These are phyloP conservation scores for Cudoniella acicularis DNA, from an alignment of 495 filamentous ascomycete genomes.

Conservation along the genomic window DNA sequence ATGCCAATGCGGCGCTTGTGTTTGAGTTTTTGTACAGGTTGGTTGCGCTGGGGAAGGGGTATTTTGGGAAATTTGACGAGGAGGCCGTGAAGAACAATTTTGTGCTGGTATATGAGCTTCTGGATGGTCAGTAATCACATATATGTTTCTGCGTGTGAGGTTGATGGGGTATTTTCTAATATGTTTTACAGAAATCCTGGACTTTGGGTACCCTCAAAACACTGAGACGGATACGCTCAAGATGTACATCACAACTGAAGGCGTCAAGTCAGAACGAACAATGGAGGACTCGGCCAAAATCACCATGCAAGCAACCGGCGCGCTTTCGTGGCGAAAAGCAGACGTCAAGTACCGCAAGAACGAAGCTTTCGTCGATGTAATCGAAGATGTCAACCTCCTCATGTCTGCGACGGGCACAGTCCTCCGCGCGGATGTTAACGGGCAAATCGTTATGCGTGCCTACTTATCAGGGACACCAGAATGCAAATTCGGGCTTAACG, in stretches of 20 bases:
- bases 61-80: conserved; percentile 99
- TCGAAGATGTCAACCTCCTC: conserved; percentile 97
- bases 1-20: conserved; percentile 97
- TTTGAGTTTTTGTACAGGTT: conserved; percentile 98
- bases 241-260: conserved; percentile 99
- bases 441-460: conserved; percentile 98
- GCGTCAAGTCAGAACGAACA: conserved; percentile 91
- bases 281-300: conserved; percentile 94
- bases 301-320: conserved; percentile 98
- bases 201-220: conserved; percentile 99
- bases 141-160: not conserved
- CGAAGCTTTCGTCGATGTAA: conserved; percentile 98
- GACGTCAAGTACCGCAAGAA: conserved; percentile 99
- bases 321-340: conserved; percentile 91
- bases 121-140: conserved; percentile 88
- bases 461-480: conserved; percentile 96
- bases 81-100: conserved; percentile 99
- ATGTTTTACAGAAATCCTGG: conserved; percentile 75
- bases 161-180: conserved; percentile 7
- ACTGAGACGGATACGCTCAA: conserved; percentile 98
- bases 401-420: conserved; percentile 96
- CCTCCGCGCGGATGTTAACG: conserved; percentile 93
- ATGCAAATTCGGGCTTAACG: conserved; percentile 99
- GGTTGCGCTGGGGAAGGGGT: conserved; percentile 84
- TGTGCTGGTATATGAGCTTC: conserved; percentile 94